Base-by-base conservation (phyloP, 2,329 filamentous ascomycete genomes). In the Pseudopithomyces chartarum region DNA sequence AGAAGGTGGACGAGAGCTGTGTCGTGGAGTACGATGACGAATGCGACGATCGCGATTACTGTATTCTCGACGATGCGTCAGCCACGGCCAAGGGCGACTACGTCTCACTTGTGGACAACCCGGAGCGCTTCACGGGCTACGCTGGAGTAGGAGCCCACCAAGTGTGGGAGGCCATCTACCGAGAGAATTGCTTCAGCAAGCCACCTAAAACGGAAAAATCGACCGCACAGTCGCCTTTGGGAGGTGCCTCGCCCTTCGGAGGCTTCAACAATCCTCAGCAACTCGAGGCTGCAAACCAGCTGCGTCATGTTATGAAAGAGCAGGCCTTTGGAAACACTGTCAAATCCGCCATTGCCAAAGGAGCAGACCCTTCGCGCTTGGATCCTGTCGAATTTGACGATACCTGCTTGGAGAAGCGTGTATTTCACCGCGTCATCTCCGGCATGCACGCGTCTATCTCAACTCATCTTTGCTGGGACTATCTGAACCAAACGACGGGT, bases 361-460 rank as follows among this genome's bases (percentile, higher is more conserved):
- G 78, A 36, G 82, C 84, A 26, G 82, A 85, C 57, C 82, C 82
- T 2, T 82, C 84, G 0, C 86, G 87, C 47, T 83, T 87, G 46
- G 82, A 87, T 48, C 84, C 85, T 66, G 81, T 94, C 48, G 90
- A 95, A 63, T 83, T 88, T 46, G 92, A 97, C 64, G 93, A 97
- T 65, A 91, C 97, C 71, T 99, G 95, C 70, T 80, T 99, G 22
- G 95, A 99, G 81, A 98, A 99, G 83, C 90, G 95, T n/a, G 95
- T 98, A 36, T 99, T 99, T 76, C 95, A 98, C 78, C 86, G 93
- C 6, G 87, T 99, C 61, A 87, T 99, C 60, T 97, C 92, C 50
- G 95, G 95, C 42, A 97, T 99, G 95, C 95, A 99, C 76, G 92
- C 95, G 15, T 97, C 93, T 62, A 99, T 99, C 75, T 97, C 92